phyloP scores from a whole-genome alignment of 2,329 filamentous ascomycete species.

The Chaetomium sp. region DNA sequence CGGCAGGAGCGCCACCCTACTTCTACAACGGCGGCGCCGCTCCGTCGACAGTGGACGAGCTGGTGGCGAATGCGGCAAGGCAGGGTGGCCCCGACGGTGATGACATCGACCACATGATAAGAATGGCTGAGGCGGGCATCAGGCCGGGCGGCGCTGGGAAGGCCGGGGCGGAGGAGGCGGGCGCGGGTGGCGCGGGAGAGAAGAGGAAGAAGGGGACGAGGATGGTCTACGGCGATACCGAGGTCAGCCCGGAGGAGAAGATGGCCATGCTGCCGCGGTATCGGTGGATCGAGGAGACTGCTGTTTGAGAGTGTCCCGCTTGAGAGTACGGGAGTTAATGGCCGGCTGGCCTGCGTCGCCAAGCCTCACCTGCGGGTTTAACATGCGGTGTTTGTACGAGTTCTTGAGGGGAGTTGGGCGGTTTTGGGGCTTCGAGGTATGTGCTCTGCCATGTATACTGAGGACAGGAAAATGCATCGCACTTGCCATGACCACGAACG shows the following conservation, averaged over 20 bases:
- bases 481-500: conserved; percentile 1
- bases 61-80: conserved; percentile 46
- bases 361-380: background rate
- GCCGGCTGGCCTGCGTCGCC: background rate
- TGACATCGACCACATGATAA: conserved; percentile 66
- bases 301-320: conserved; percentile 16
- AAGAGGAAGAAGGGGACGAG: conserved; percentile 59
- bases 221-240: conserved; percentile 81
- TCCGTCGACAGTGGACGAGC: conserved; percentile 52
- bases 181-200: conserved; percentile 47
- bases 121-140: conserved; percentile 65
- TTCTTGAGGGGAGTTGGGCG: background rate
- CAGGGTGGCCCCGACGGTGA: conserved; percentile 47
- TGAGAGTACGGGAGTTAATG: background rate
- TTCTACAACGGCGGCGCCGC: conserved; percentile 36
- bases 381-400: conserved; percentile 17
- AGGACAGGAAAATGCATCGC: conserved; percentile 24
- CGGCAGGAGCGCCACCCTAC: conserved; percentile 33
- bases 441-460: conserved; percentile 27
- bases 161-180: conserved; percentile 63
- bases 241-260: conserved; percentile 83
- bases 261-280: conserved; percentile 80
- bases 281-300: conserved; percentile 44
- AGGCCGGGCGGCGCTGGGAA: conserved; percentile 50
- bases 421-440: conserved; percentile 23